phyloP scores from a whole-genome alignment of 2,329 filamentous ascomycete genomes.

The Dryadomyces sulphureus region DNA sequence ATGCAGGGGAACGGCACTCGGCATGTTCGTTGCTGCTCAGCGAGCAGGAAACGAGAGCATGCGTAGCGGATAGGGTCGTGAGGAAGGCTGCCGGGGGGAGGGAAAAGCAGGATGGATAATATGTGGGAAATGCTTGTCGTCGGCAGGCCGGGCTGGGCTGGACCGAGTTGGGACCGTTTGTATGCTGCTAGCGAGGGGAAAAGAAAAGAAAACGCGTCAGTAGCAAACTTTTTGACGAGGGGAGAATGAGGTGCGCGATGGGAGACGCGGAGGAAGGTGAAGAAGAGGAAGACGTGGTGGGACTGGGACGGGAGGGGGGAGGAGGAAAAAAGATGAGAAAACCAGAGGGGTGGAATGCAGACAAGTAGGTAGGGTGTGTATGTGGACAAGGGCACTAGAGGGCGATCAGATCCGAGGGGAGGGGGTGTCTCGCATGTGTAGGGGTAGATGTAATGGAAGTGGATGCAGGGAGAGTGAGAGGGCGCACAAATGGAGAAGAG shows the following conservation, averaged over 20 bases:
- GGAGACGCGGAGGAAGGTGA: not conserved
- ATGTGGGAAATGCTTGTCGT: too few species aligned
- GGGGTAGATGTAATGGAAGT: not conserved
- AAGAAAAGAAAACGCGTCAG: not conserved
- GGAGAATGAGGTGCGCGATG: not conserved
- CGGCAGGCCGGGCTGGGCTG: too few species aligned
- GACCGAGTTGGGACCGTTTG: too few species aligned
- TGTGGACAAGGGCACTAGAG: conserved; percentile 1
- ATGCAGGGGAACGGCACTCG: conserved; percentile 32
- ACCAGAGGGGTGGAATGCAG: not conserved
- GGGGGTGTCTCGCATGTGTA: not conserved
- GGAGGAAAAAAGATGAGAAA: not conserved
- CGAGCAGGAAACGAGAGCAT: conserved; percentile 7
- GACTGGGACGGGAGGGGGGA: not conserved
- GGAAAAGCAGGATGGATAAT: too few species aligned
- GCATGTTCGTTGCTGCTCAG: conserved; percentile 29
- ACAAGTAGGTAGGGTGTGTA: too few species aligned
- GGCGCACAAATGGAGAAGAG: not conserved
- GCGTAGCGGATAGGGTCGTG: not conserved
- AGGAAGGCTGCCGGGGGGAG: not conserved
- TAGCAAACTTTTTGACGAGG: too few species aligned
- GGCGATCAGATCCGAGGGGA: conserved; percentile 2
- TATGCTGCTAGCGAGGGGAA: not conserved
- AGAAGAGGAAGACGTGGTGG: not conserved
- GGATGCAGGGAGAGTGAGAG: not conserved